Evolutionary conservation across 441 rosid genomes (phyloP).

Genomic region (Erodium texanum): DNA sequence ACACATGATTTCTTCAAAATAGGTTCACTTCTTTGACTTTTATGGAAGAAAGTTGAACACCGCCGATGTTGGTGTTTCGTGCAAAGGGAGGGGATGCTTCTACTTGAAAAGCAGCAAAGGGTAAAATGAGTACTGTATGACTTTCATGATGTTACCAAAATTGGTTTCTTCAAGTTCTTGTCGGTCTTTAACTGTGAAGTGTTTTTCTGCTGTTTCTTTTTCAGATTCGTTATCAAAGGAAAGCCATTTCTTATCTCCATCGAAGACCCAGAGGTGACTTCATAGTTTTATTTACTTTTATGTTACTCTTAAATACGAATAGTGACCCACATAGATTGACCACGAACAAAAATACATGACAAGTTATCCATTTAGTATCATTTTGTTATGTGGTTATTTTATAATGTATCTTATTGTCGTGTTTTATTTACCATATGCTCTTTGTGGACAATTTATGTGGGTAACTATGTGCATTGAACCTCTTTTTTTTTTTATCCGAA

Average conservation of each 20-base stretch:
- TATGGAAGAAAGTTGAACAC: constrained; percentile 80
- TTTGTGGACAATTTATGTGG: no score
- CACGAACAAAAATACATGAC: no score
- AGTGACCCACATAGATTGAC: no score
- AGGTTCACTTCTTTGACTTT: constrained; percentile 82
- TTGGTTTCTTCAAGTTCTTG: background rate
- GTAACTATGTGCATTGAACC: no score
- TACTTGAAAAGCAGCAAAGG: constrained; percentile 63
- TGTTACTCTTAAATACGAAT: background rate
- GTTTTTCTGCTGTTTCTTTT: constrained; percentile 6
- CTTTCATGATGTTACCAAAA: background rate
- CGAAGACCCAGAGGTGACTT: constrained; percentile 79
- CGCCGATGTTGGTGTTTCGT: constrained; percentile 72
- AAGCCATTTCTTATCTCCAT: constrained; percentile 76
- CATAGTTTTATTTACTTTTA: background rate
- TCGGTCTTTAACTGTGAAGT: background rate
- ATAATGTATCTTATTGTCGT: no score
- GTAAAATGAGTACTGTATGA: constrained; percentile 26
- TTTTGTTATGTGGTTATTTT: no score
- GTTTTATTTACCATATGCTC: no score
- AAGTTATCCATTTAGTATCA: no score
- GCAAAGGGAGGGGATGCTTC: constrained; percentile 55
- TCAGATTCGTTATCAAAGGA: constrained; percentile 49
- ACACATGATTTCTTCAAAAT: constrained; percentile 11
- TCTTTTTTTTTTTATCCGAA: no score